Evolutionary conservation across 148 eudicot species (phyloP).

Genomic region (Talinum fruticosum): DNA sequence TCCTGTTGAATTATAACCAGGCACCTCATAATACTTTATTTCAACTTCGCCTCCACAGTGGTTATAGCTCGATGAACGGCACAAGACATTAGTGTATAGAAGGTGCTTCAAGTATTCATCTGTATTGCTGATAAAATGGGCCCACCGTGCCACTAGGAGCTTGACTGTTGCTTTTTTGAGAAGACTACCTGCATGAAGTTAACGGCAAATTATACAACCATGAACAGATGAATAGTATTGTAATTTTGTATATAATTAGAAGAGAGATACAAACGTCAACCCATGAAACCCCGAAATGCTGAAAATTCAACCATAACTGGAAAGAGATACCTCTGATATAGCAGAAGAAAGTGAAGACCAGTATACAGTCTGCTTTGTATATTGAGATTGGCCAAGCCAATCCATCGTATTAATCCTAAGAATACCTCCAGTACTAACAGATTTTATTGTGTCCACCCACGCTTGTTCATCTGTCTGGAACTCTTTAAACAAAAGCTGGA

Average conservation of each 20-base stretch:
- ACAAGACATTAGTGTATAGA: conserved; percentile 67
- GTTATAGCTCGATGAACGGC: conserved; percentile 75
- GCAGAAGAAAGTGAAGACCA: conserved; percentile 90
- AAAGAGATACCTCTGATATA: conserved; percentile 60
- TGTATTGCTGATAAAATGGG: conserved; percentile 66
- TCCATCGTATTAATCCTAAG: conserved; percentile 87
- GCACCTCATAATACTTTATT: conserved; percentile 75
- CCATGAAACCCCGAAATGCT: background rate
- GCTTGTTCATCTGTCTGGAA: conserved; percentile 90
- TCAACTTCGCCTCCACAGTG: conserved; percentile 73
- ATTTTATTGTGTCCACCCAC: conserved; percentile 80
- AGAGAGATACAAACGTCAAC: background rate
- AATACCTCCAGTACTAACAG: conserved; percentile 58
- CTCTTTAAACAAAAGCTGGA: conserved; percentile 67
- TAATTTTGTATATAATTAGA: background rate
- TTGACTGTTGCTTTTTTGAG: conserved; percentile 77
- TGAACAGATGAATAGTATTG: background rate
- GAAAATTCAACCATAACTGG: background rate
- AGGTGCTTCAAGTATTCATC: conserved; percentile 77
- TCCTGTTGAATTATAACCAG: conserved; percentile 74
- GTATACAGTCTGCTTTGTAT: conserved; percentile 45
- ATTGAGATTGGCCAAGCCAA: conserved; percentile 94
- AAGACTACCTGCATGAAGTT: conserved; percentile 49
- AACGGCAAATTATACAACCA: too few species aligned
- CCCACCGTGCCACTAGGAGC: conserved; percentile 79